Evolutionary conservation across 176 grass and related monocot genomes (phyloP), one percentile per base, ranked within the genome.

Genomic region (Puya raimondii): DNA sequence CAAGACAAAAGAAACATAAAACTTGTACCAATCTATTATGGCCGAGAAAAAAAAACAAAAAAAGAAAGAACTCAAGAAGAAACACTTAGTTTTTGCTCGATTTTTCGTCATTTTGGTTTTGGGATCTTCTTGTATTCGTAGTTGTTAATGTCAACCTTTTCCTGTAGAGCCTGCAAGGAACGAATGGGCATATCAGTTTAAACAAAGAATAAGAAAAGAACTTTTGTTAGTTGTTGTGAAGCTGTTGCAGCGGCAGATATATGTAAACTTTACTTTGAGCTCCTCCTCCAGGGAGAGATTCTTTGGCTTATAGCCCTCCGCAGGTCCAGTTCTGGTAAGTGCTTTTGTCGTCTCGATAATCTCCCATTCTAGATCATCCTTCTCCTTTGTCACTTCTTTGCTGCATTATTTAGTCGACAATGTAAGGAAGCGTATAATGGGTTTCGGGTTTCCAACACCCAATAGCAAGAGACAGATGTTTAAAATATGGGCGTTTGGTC

Each of bases 351-450:
- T 92, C 78, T 92, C 89, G 71, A 90, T 81, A 1, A 97, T 88
- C 78, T 92, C 72, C 94, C 94, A 92, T 80, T 97, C 94, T 20
- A 97, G 76, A 78, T 97, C 89, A 63, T 97, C 94, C 68, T 85
- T 97, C 83, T 97, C 86, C 71, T 97, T 92, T 4, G 84, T 85
- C 47, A 97, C 87, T 68, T 97, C 94, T 83, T 97, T 92, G 68
- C 89, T 90, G 86, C 48, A 68, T 23, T 64, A 20, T 53, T 68
- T 54, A 67, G 17, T 20, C 56, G 21, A 22, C 21, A 21, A 20
- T 10, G 56, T 7, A 61, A 18, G 33, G 33, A 42, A 42, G 33
- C 33, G 4, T 42, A 42, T 42, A 7, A 42, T 42, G 33, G 33
- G 33, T 42, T 42, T 42, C 4, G 33, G 4, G 33, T 42, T 42